Percentiles rank a stretch among this genome's conserved stretches.
phyloP scores from a whole-genome alignment of 164 flowering plant genomes.

The Piper longum region DNA sequence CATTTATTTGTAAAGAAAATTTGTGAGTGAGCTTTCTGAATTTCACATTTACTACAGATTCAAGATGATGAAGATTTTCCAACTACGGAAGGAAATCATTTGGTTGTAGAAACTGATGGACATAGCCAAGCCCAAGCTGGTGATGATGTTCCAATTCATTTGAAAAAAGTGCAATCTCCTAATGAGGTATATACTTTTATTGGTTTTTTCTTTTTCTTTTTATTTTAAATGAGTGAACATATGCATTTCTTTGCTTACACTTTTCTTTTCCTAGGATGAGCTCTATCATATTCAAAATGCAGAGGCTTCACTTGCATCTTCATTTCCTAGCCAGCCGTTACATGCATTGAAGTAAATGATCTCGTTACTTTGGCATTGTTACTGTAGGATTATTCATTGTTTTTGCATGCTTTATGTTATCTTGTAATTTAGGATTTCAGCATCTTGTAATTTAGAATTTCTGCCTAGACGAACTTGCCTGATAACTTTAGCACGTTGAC shows the following conservation, averaged over 20 bases:
- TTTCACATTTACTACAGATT: constrained; percentile 31
- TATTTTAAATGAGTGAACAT: not conserved
- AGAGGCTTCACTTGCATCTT: constrained; percentile 55
- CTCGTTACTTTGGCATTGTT: not conserved
- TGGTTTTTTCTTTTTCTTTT: not conserved
- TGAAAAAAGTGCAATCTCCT: constrained; percentile 21
- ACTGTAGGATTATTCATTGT: not conserved
- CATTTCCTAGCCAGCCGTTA: constrained; percentile 72
- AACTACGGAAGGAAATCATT: constrained; percentile 16
- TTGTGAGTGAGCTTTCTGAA: not conserved
- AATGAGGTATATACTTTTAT: constrained; percentile 7
- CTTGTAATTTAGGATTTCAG: not conserved
- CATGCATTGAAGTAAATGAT: constrained; percentile 76
- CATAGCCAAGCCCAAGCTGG: constrained; percentile 20
- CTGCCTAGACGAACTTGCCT: not conserved
- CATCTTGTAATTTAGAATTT: not conserved
- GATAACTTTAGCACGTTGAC: not conserved
- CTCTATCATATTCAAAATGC: constrained; percentile 37
- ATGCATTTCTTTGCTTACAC: not conserved
- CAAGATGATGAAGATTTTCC: constrained; percentile 46
- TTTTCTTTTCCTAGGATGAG: constrained; percentile 37
- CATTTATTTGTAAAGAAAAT: not conserved
- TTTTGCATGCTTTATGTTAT: too few species aligned
- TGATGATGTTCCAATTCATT: constrained; percentile 14
- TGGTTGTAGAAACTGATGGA: constrained; percentile 19